Evolutionary conservation across 2,329 filamentous ascomycete genomes (phyloP).

Genomic region (Aspergillus oerlinghausenensis): DNA sequence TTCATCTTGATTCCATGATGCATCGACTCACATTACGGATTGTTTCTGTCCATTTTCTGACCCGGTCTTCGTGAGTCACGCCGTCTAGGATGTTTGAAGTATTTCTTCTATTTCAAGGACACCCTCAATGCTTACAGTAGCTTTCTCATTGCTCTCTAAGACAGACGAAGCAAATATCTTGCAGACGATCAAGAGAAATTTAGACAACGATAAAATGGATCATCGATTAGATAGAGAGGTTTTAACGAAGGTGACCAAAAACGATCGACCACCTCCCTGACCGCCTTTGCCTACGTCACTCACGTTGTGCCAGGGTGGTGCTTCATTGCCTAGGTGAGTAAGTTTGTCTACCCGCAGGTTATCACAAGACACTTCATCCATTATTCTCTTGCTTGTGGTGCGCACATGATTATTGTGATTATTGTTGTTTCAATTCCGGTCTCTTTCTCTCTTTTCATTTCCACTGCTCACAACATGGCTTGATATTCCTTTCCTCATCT

Average conservation of each 20-base stretch:
- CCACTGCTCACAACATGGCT: background rate
- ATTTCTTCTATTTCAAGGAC: background rate
- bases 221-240: no score
- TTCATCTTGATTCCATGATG: background rate
- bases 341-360: background rate
- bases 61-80: background rate
- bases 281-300: background rate
- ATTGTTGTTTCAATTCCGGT: background rate
- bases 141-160: background rate
- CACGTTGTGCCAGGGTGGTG: background rate
- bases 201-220: no score
- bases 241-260: background rate
- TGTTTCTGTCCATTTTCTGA: background rate
- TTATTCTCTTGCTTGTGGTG: background rate
- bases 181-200: background rate
- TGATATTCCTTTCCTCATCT: constrained; percentile 1
- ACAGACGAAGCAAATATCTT: background rate
- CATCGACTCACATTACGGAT: background rate
- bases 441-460: background rate
- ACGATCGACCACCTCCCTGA: background rate
- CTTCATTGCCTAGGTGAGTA: background rate
- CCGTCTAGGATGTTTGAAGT: background rate
- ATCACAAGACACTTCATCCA: background rate
- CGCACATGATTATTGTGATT: background rate
- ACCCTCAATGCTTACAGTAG: background rate